phyloP scores from a whole-genome alignment of 805 yeast species.

The Lipomyces yamanashiensis region DNA sequence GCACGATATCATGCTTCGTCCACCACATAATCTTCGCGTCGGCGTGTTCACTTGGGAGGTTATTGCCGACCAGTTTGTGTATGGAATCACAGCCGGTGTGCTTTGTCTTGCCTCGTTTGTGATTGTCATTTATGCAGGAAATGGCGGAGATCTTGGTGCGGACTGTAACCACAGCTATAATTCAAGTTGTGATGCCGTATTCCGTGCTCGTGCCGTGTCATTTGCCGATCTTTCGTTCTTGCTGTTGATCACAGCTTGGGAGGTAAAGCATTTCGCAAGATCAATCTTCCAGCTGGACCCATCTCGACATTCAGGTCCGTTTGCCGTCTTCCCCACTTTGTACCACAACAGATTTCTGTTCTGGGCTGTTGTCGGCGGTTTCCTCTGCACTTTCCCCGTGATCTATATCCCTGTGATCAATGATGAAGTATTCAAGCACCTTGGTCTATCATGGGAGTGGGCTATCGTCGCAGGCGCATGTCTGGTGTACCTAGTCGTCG shows the following conservation, averaged over 20 bases:
- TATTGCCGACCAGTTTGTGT: slow-evolving; percentile 68
- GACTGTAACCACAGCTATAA: slow-evolving; percentile 62
- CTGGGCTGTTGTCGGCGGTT: slow-evolving; percentile 79
- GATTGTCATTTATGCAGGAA: slow-evolving; percentile 66
- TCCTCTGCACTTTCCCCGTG: slow-evolving; percentile 76
- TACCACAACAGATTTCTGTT: slow-evolving; percentile 78
- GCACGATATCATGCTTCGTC: slow-evolving; percentile 65
- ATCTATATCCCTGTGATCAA: slow-evolving; percentile 90
- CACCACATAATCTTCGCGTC: slow-evolving; percentile 62
- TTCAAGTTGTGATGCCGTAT: slow-evolving; percentile 62
- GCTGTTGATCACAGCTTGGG: slow-evolving; percentile 82
- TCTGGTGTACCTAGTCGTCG: slow-evolving; percentile 61
- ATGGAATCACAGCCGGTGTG: slow-evolving; percentile 70
- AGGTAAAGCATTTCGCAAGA: slow-evolving; percentile 72
- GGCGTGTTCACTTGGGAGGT: slow-evolving; percentile 71
- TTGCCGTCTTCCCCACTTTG: slow-evolving; percentile 54
- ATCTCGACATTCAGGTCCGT: slow-evolving; percentile 49
- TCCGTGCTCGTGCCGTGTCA: slow-evolving; percentile 74
- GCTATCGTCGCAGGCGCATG: slow-evolving; percentile 67
- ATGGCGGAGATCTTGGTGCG: slow-evolving; percentile 67
- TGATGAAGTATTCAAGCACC: slow-evolving; percentile 72
- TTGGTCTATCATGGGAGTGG: slow-evolving; percentile 78
- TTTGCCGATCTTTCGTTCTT: slow-evolving; percentile 88
- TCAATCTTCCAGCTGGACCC: slow-evolving; percentile 65
- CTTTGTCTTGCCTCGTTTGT: slow-evolving; percentile 72